phyloP scores from a whole-genome alignment of 108 stramenopile genomes.

The Skeletonema potamos region DNA sequence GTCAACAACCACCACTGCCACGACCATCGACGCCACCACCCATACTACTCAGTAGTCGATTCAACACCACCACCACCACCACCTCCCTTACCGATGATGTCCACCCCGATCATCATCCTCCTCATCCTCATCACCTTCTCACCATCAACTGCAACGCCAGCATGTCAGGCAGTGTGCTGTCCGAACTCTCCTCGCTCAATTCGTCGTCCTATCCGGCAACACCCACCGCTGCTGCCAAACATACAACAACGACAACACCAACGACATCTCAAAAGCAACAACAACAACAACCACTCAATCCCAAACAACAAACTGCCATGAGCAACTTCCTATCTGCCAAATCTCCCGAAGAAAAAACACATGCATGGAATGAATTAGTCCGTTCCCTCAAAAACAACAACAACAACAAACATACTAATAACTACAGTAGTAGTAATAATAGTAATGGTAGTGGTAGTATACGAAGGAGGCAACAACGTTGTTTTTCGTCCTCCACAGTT shows the following conservation, averaged over 20 bases:
- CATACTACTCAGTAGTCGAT: too few species aligned
- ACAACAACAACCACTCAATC: neutral
- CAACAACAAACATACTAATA: too few species aligned
- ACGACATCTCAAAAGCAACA: neutral
- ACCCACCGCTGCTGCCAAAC: neutral
- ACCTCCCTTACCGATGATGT: too few species aligned
- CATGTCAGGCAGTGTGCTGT: too few species aligned
- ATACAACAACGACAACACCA: neutral
- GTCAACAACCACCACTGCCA: neutral
- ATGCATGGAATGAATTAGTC: neutral
- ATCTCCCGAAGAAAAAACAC: neutral
- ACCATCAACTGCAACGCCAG: too few species aligned
- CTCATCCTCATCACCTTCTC: too few species aligned
- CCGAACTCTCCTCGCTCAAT: too few species aligned
- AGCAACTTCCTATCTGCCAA: neutral
- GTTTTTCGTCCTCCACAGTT: too few species aligned
- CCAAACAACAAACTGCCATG: neutral
- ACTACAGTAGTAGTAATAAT: neutral
- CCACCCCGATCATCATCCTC: too few species aligned
- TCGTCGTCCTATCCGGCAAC: neutral
- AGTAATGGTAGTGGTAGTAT: neutral
- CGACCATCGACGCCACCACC: neutral
- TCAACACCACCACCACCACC: too few species aligned
- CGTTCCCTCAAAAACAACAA: neutral
- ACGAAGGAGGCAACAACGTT: neutral